phyloP scores from a whole-genome alignment of 352 stramenopile genomes.

The Pythium volutum region DNA sequence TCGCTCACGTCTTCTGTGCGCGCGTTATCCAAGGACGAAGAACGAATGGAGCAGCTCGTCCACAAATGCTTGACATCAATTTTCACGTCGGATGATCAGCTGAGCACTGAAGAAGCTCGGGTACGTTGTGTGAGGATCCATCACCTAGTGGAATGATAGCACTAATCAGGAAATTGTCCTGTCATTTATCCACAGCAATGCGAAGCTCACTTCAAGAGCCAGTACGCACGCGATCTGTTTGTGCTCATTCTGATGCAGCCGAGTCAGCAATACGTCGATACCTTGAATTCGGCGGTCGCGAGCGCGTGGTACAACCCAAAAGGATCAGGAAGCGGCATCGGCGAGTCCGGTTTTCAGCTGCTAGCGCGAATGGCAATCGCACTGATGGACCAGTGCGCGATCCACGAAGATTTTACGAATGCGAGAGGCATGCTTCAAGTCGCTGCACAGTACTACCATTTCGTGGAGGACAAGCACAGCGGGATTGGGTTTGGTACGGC shows the following conservation, averaged over 20 bases:
- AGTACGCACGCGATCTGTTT: constrained; percentile 74
- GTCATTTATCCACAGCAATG: constrained; percentile 36
- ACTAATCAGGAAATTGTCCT: background rate
- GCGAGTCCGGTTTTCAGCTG: constrained; percentile 60
- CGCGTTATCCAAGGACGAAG: constrained; percentile 63
- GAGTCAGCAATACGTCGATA: constrained; percentile 69
- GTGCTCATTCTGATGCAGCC: constrained; percentile 87
- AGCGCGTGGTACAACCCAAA: constrained; percentile 77
- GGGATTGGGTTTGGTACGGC: constrained; percentile 67
- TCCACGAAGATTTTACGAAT: constrained; percentile 81
- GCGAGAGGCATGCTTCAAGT: constrained; percentile 78
- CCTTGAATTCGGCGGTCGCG: constrained; percentile 18
- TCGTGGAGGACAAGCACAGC: constrained; percentile 73
- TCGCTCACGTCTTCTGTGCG: constrained; percentile 17
- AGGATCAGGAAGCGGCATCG: constrained; percentile 78
- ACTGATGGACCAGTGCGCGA: constrained; percentile 70
- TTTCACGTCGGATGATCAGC: constrained; percentile 74
- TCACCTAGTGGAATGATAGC: too few relatives aligned
- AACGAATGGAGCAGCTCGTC: constrained; percentile 75
- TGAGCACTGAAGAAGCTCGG: constrained; percentile 47
- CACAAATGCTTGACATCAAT: constrained; percentile 80
- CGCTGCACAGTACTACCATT: constrained; percentile 75
- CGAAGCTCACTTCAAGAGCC: constrained; percentile 58
- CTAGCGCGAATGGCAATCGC: constrained; percentile 49
- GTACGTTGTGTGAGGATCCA: constrained; percentile 26